These are phyloP conservation scores for Rhizodiscina lignyota DNA, from an alignment of 495 filamentous ascomycete species.

Conservation along the genomic window DNA sequence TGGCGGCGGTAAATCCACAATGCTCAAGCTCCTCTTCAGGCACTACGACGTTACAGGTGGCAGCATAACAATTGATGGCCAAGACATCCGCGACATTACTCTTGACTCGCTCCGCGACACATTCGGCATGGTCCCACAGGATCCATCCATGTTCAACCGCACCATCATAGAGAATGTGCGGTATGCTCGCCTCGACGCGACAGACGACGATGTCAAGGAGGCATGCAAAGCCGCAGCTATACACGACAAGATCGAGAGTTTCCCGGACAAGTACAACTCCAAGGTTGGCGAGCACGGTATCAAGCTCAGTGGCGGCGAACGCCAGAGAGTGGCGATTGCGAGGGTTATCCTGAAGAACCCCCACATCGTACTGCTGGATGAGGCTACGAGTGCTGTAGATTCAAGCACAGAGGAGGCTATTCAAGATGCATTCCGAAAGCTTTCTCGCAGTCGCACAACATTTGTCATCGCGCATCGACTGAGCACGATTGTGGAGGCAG, in stretches of 20 bases:
- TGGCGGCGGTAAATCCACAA: conserved; percentile 62
- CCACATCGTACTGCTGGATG: conserved; percentile 36
- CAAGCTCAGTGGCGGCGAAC: conserved; percentile 59
- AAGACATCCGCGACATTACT: conserved; percentile 53
- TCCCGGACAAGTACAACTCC: conserved; percentile 40
- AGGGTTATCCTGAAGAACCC: conserved; percentile 34
- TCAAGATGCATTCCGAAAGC: conserved; percentile 40
- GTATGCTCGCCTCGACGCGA: conserved; percentile 40
- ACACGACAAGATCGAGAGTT: conserved; percentile 24
- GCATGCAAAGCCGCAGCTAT: conserved; percentile 47
- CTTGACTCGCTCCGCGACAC: conserved; percentile 46
- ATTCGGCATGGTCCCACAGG: conserved; percentile 56
- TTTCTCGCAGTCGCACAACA: conserved; percentile 18
- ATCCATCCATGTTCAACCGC: conserved; percentile 53
- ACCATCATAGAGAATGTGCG: conserved; percentile 60
- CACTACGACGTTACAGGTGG: conserved; percentile 54
- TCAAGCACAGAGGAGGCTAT: conserved; percentile 50
- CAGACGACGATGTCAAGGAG: conserved; percentile 39
- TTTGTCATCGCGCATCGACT: conserved; percentile 37
- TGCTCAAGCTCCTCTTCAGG: conserved; percentile 48
- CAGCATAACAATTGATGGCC: conserved; percentile 53
- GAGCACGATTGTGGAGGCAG: conserved; percentile 55
- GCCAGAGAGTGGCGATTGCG: conserved; percentile 64
- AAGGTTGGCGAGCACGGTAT: conserved; percentile 45
- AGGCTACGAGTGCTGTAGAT: conserved; percentile 38